Conservation (phyloP, 2,329 filamentous ascomycete species). For the Fusarium metavorans region DNA sequence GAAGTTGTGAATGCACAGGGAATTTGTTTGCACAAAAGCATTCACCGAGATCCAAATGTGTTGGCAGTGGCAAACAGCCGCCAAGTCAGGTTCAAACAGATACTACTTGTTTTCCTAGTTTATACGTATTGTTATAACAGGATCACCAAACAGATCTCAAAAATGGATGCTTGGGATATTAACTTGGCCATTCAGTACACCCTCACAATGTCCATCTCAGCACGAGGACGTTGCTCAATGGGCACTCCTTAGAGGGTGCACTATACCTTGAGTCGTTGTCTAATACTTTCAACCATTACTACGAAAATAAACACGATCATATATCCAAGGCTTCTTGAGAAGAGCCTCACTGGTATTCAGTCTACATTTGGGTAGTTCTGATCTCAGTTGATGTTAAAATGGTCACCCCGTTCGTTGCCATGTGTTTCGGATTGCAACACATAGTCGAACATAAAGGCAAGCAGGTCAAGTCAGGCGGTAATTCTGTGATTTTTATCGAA, state of each 20-base stretch:
- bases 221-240: background rate
- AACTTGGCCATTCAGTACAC: background rate
- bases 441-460: background rate
- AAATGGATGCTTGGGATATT: background rate
- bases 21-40: background rate
- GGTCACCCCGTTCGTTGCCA: background rate
- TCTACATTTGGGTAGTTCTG: background rate
- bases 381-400: background rate
- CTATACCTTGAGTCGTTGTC: background rate
- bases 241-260: background rate
- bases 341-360: background rate
- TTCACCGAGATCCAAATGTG: background rate
- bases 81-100: background rate
- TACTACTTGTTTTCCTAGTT: background rate
- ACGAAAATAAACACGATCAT: background rate
- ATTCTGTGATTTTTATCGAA: background rate
- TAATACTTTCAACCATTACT: background rate
- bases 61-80: conserved; percentile 16
- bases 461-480: background rate
- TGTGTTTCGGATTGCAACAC: background rate
- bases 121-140: too few species aligned
- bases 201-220: background rate
- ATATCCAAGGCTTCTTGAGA: background rate
- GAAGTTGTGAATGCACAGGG: background rate
- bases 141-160: background rate